Conservation (phyloP, 1,284 basidiomycete species). For the Ustilago tritici region DNA sequence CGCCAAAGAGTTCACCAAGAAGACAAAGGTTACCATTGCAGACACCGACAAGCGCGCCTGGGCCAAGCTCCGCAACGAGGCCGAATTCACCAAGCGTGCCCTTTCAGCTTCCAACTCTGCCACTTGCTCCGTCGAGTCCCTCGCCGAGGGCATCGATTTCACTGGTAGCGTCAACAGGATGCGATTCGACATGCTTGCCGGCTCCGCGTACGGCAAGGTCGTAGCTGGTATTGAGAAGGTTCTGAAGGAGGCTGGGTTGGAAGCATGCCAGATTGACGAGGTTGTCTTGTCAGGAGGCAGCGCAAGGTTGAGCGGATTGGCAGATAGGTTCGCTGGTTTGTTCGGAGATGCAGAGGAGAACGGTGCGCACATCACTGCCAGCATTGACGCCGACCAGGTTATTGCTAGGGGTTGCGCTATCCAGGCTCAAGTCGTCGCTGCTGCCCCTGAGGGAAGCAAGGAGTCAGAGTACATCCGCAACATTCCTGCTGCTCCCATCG, state of each 20-base stretch:
- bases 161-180: slow-evolving; percentile 92
- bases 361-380: slow-evolving; percentile 73
- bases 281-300: slow-evolving; percentile 86
- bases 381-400: slow-evolving; percentile 86
- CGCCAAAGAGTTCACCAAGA: slow-evolving; percentile 96
- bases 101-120: slow-evolving; percentile 88
- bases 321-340: slow-evolving; percentile 78
- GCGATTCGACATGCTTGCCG: slow-evolving; percentile 89
- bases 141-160: slow-evolving; percentile 94
- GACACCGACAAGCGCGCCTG: slow-evolving; percentile 79
- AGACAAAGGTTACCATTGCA: slow-evolving; percentile 82
- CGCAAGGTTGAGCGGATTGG: slow-evolving; percentile 84
- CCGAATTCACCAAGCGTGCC: slow-evolving; percentile 95
- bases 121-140: slow-evolving; percentile 88
- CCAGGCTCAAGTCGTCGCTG: slow-evolving; percentile 75
- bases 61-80: slow-evolving; percentile 89
- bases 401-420: slow-evolving; percentile 88
- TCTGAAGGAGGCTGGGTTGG: slow-evolving; percentile 76
- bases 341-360: slow-evolving; percentile 80
- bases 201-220: slow-evolving; percentile 80
- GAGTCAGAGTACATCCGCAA: slow-evolving; percentile 56
- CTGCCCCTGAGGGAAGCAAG: slow-evolving; percentile 46
- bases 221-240: slow-evolving; percentile 77
- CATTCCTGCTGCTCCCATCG: slow-evolving; percentile 60
- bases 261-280: slow-evolving; percentile 87